A percentile compares a stretch with the other conserved stretches of the same genome.
Conservation (phyloP, 139 green algal genomes). For the Coelastrella sp. region DNA sequence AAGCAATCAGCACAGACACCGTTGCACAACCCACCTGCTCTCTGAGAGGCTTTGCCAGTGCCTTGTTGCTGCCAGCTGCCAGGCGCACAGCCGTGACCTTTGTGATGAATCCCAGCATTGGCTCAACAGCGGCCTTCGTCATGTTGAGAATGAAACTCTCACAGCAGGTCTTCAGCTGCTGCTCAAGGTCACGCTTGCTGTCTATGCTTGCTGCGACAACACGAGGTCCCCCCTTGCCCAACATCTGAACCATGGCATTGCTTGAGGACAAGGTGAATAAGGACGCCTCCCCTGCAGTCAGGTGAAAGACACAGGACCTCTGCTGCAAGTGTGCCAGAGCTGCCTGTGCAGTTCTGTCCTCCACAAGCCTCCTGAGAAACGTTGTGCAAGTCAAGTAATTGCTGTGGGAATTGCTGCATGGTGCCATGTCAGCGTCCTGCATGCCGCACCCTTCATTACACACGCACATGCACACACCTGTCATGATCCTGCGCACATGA, state of each 20-base stretch:
- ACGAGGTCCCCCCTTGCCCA: slow-evolving; percentile 76
- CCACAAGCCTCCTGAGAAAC: neutral
- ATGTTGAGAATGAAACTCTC: slow-evolving; percentile 96
- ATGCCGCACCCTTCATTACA: neutral
- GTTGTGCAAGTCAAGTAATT: too few relatives aligned
- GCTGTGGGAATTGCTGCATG: too few relatives aligned
- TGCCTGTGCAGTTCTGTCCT: neutral
- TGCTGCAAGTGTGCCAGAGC: neutral
- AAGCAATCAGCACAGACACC: neutral
- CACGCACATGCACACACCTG: slow-evolving; percentile 16
- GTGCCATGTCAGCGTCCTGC: neutral
- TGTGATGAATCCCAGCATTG: slow-evolving; percentile 91
- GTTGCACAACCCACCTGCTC: slow-evolving; percentile 70
- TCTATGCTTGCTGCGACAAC: slow-evolving; percentile 80
- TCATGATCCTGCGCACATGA: slow-evolving; percentile 86
- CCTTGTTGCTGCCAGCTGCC: slow-evolving; percentile 49
- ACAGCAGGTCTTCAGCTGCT: slow-evolving; percentile 89
- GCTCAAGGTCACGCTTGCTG: slow-evolving; percentile 95
- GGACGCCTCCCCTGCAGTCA: slow-evolving; percentile 73
- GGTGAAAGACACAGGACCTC: neutral
- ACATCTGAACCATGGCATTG: slow-evolving; percentile 87
- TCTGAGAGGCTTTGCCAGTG: slow-evolving; percentile 61
- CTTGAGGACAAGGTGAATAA: slow-evolving; percentile 84
- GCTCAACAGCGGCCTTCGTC: slow-evolving; percentile 95
- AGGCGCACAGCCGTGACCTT: slow-evolving; percentile 77